These are phyloP conservation scores for Yamadazyma buinensis DNA, from an alignment of 1,139 yeast genomes.

Conservation along the genomic window DNA sequence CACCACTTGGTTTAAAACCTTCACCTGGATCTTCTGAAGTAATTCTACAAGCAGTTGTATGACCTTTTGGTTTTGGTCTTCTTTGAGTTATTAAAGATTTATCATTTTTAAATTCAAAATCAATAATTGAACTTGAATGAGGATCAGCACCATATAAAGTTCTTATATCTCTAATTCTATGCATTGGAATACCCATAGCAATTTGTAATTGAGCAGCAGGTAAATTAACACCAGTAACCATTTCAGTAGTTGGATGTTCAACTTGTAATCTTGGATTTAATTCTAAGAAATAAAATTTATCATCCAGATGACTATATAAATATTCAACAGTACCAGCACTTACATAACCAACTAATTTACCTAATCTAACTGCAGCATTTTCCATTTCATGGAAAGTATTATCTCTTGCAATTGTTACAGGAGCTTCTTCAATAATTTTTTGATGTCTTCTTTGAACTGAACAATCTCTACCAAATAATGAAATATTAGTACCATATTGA, in stretches of 20 bases:
- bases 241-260: conserved; percentile 99
- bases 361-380: conserved; percentile 93
- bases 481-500: conserved; percentile 92
- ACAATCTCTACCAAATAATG: conserved; percentile 93
- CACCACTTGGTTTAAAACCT: conserved; percentile 98
- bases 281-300: conserved; percentile 92
- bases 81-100: conserved; percentile 76
- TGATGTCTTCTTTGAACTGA: conserved; percentile 98
- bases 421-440: conserved; percentile 95
- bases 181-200: conserved; percentile 99
- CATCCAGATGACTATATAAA: conserved; percentile 88
- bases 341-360: conserved; percentile 93
- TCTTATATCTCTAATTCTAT: conserved; percentile 89
- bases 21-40: conserved; percentile 99
- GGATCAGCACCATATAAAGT: conserved; percentile 94
- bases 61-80: conserved; percentile 94
- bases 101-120: conserved; percentile 79
- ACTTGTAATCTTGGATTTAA: conserved; percentile 97
- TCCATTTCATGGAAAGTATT: conserved; percentile 91
- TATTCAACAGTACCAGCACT: conserved; percentile 99
- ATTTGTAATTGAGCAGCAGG: conserved; percentile 98
- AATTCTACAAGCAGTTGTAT: conserved; percentile 97
- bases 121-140: conserved; percentile 84
- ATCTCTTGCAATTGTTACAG: conserved; percentile 86
- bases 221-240: conserved; percentile 96